Percentiles rank a stretch among this genome's conserved stretches.
These are phyloP conservation scores for Limtongia smithiae DNA, from an alignment of 805 yeast genomes.

Conservation along the genomic window DNA sequence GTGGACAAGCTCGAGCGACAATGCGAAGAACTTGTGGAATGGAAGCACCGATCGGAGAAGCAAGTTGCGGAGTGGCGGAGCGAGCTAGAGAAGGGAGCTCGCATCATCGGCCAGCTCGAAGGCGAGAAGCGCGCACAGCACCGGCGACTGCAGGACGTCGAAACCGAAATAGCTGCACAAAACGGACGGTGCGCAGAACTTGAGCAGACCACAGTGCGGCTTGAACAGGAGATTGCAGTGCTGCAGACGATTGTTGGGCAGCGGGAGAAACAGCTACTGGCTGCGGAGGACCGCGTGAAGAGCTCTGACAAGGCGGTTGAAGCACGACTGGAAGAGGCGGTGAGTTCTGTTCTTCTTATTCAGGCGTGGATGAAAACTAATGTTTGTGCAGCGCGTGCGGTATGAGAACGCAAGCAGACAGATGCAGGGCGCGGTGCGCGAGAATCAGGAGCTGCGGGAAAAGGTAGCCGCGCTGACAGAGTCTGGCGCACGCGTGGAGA, in stretches of 20 bases:
- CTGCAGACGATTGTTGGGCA: slow-evolving; percentile 32
- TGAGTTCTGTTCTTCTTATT: slow-evolving; percentile 2
- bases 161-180: slow-evolving; percentile 32
- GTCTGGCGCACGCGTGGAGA: slow-evolving; percentile 39
- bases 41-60: slow-evolving; percentile 36
- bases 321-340: slow-evolving; percentile 19
- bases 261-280: slow-evolving; percentile 33
- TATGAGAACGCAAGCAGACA: slow-evolving; percentile 22
- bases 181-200: slow-evolving; percentile 29
- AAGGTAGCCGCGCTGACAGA: slow-evolving; percentile 42
- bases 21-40: slow-evolving; percentile 36
- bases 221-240: slow-evolving; percentile 25
- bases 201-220: slow-evolving; percentile 11
- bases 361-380: slow-evolving; percentile 37
- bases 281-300: slow-evolving; percentile 35
- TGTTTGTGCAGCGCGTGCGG: slow-evolving; percentile 29
- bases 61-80: slow-evolving; percentile 37
- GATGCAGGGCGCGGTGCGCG: slow-evolving; percentile 36
- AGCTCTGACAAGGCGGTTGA: slow-evolving; percentile 27
- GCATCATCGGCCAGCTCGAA: slow-evolving; percentile 38
- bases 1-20: slow-evolving; percentile 35
- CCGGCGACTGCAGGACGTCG: slow-evolving; percentile 37
- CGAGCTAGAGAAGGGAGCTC: slow-evolving; percentile 39
- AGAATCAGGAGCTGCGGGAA: slow-evolving; percentile 44
- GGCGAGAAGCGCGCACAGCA: slow-evolving; percentile 36